Percentiles rank a stretch among this genome's conserved stretches.
These are phyloP conservation scores for Crotalaria pallida DNA, from an alignment of 306 rosid species.

Conservation along the genomic window DNA sequence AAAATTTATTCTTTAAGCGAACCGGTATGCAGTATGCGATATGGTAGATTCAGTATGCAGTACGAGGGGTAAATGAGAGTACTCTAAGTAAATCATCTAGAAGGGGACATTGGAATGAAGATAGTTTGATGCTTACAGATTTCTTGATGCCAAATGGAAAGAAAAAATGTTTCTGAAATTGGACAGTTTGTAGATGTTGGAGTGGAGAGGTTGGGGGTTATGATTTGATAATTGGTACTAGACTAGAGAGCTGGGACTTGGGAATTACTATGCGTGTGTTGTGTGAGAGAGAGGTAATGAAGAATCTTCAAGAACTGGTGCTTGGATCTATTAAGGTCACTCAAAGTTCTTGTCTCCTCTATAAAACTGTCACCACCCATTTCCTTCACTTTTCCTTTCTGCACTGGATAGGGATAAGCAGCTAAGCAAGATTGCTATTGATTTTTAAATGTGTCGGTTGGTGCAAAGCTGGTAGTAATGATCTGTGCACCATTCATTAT, in stretches of 20 bases:
- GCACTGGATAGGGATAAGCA: neutral
- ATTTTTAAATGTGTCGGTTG: neutral
- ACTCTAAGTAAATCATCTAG: neutral
- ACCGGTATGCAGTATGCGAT: no score
- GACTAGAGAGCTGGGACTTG: neutral
- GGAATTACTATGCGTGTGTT: neutral
- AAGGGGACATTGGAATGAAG: neutral
- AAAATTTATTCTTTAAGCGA: no score
- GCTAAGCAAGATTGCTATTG: neutral
- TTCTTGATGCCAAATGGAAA: conserved; percentile 4
- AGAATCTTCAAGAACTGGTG: neutral
- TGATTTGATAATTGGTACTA: neutral
- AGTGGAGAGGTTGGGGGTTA: neutral
- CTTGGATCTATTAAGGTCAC: neutral
- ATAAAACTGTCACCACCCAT: neutral
- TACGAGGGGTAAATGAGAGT: no score
- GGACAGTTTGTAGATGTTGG: neutral
- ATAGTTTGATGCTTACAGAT: neutral
- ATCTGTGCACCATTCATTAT: neutral
- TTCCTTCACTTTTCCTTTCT: neutral
- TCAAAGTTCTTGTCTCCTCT: neutral
- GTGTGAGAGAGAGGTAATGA: neutral
- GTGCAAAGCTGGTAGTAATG: neutral
- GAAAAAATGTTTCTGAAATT: neutral
- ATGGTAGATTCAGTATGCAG: no score